Base-by-base conservation (phyloP, 306 rosid species). In the Lathyrus oleraceus region DNA sequence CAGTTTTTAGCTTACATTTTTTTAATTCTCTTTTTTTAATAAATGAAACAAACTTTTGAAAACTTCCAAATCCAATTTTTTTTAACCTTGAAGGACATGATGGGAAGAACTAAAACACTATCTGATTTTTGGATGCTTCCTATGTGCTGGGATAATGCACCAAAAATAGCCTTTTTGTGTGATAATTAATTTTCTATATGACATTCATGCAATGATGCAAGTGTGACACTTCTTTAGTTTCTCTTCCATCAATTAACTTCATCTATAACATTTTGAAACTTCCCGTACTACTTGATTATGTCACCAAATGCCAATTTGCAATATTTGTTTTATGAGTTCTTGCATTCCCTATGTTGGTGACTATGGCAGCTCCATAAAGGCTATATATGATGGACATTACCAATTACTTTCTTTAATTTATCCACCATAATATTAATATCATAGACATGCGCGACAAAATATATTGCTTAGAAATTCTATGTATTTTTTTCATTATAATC, bases 151-250 rank as follows among this genome's bases (percentile, higher is more conserved):
- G 38, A 23, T 40, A 32, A 16, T 66, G 68, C 67, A 64, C 81
- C 89, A 85, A 81, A 35, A 74, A 53, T 82, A 23, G 71, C 84
- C 80, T 83, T 87, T 85, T 81, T 45, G 69, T 45, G 45, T 69
- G 65, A 57, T 19, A 65, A 42, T 40, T 80, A 65, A 53, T 53
- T 80, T 76, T 68, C 28, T 58, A 57, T 17, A 36, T 51, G 56
- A 44, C 58, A 43, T 65, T 45, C 74, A 76, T 77, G 51, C 52
- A 63, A 40, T 45, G 70, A 76, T 77, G 68, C 68, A 63, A 40
- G 63, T 62, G 79, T 81, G 75, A 61, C 28, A 69, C 19, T 70
- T 69, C 38, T 62, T 28, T 62, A 25, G 15, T 36, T 19, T 32
- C 20, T 52, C 61, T 47, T 13, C 42, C 47, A 63, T 15, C 45